These are phyloP conservation scores for Chenopodium formosanum DNA, from an alignment of 148 eudicot genomes.

Conservation along the genomic window DNA sequence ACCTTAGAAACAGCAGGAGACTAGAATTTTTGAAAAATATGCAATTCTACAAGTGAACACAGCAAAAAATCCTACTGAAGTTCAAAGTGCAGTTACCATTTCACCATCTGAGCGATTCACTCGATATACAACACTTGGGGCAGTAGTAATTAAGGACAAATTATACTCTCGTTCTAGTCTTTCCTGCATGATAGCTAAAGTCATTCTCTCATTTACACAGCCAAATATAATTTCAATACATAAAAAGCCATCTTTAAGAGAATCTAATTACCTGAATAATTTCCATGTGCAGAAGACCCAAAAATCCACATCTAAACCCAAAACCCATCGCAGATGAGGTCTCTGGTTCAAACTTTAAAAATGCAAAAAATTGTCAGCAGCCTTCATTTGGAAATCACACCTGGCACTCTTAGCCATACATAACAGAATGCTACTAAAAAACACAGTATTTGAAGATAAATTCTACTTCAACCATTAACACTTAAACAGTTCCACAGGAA, in stretches of 20 bases:
- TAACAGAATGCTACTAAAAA: constrained; percentile 2
- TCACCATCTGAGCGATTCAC: constrained; percentile 72
- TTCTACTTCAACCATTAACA: background rate
- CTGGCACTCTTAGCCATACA: background rate
- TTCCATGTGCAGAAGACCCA: constrained; percentile 98
- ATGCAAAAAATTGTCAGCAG: constrained; percentile 7
- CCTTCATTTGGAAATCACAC: constrained; percentile 7
- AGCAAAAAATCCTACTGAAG: background rate
- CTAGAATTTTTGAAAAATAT: background rate
- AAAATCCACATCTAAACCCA: constrained; percentile 98
- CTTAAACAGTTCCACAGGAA: background rate
- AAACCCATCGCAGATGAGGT: constrained; percentile 99
- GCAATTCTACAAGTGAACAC: background rate
- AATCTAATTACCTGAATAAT: constrained; percentile 73
- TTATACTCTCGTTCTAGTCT: constrained; percentile 97
- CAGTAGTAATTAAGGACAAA: constrained; percentile 89
- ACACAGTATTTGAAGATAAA: background rate
- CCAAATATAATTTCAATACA: background rate
- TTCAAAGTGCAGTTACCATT: constrained; percentile 46
- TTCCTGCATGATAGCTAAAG: constrained; percentile 59
- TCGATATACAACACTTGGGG: constrained; percentile 97
- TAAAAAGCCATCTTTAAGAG: constrained; percentile 11
- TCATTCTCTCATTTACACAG: constrained; percentile 1
- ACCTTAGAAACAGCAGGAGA: background rate
- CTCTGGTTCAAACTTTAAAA: constrained; percentile 94